Percentiles rank a stretch among this genome's conserved stretches.
Evolutionary conservation across 2,329 filamentous ascomycete genomes (phyloP).

Genomic region (Monilinia fructigena): DNA sequence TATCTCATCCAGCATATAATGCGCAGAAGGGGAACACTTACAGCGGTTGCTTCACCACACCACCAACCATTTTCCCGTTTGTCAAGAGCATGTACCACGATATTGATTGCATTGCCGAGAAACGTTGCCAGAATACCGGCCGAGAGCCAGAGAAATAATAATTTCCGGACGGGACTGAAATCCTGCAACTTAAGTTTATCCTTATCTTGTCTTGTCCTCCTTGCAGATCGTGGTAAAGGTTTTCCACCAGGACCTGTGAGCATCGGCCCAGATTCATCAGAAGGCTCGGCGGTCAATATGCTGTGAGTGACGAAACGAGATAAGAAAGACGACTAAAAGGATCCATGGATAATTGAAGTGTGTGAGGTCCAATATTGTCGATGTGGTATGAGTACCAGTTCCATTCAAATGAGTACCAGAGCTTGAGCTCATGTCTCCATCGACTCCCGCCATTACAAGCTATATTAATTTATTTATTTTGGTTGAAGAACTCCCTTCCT

Average conservation of each 20-base stretch:
- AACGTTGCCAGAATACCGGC: constrained; percentile 71
- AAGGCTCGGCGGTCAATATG: constrained; percentile 50
- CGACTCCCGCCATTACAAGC: constrained; percentile 38
- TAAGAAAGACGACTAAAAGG: constrained; percentile 62
- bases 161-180: constrained; percentile 66
- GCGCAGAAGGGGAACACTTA: constrained; percentile 48
- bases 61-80: constrained; percentile 69
- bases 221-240: constrained; percentile 61
- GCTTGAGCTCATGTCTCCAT: constrained; percentile 32
- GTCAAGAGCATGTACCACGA: constrained; percentile 71
- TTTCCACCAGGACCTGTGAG: constrained; percentile 81
- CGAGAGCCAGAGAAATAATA: constrained; percentile 73
- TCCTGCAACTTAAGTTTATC: constrained; percentile 46
- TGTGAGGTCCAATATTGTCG: constrained; percentile 34
- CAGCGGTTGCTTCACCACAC: constrained; percentile 75
- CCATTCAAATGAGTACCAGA: constrained; percentile 25
- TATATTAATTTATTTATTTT: constrained; percentile 25
- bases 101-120: constrained; percentile 68
- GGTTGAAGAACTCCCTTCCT: constrained; percentile 30
- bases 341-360: constrained; percentile 58
- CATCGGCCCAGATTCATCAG: constrained; percentile 42
- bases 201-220: constrained; percentile 46
- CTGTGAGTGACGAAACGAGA: constrained; percentile 63
- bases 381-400: constrained; percentile 23
- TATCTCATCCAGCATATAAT: neutral